These are phyloP conservation scores for Microthyrium microscopicum DNA, from an alignment of 2,329 filamentous ascomycete species.

Conservation along the genomic window DNA sequence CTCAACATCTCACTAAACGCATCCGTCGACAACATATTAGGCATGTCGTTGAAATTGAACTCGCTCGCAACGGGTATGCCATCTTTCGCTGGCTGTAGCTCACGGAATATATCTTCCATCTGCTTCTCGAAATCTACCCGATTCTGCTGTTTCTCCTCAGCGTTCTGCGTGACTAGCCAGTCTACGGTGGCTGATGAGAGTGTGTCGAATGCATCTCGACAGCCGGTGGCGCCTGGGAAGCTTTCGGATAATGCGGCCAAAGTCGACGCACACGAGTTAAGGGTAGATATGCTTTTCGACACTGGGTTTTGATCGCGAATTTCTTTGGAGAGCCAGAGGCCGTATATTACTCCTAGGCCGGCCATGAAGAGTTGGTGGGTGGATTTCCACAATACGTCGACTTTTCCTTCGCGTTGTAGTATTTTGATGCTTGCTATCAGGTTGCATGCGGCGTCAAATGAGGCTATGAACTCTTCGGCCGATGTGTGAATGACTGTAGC, in stretches of 20 bases:
- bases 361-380: slow-evolving; percentile 20
- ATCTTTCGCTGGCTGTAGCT: slow-evolving; percentile 1
- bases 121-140: slow-evolving; percentile 5
- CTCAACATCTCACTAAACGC: slow-evolving; percentile 7
- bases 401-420: slow-evolving; percentile 17
- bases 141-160: neutral
- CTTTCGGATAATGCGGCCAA: slow-evolving; percentile 18
- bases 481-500: slow-evolving; percentile 12
- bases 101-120: slow-evolving; percentile 2
- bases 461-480: slow-evolving; percentile 13
- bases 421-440: slow-evolving; percentile 16
- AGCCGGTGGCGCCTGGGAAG: slow-evolving; percentile 18
- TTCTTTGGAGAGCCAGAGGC: slow-evolving; percentile 18
- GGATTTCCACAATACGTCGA: slow-evolving; percentile 18
- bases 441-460: slow-evolving; percentile 14
- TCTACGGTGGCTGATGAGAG: slow-evolving; percentile 6
- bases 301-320: slow-evolving; percentile 14
- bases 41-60: slow-evolving; percentile 2
- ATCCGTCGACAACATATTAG: slow-evolving; percentile 6
- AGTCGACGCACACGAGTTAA: slow-evolving; percentile 17
- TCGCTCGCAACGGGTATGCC: neutral
- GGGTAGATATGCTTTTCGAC: slow-evolving; percentile 13
- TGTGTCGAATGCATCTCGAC: slow-evolving; percentile 10
- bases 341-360: slow-evolving; percentile 17
- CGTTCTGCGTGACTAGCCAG: slow-evolving; percentile 4